Evolutionary conservation across 345 rosid species (phyloP).

Genomic region (Cardiospermum halicacabum): DNA sequence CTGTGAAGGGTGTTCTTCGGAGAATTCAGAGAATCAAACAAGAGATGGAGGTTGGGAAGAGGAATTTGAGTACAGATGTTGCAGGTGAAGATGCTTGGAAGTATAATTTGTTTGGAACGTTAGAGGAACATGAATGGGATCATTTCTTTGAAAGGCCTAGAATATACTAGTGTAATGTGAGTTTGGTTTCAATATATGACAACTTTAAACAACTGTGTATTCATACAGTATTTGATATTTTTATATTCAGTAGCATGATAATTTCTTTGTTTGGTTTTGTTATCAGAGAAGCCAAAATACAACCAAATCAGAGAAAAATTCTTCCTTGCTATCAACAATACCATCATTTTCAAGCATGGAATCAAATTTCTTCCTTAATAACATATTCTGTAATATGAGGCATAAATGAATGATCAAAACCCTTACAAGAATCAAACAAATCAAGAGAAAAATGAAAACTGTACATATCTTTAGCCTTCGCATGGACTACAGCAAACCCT

Average conservation of each 20-base stretch:
- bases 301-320: too few species aligned
- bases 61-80: conserved; percentile 27
- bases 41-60: conserved; percentile 33
- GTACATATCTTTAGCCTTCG: conserved; percentile 81
- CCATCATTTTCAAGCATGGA: conserved; percentile 26
- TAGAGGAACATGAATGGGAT: conserved; percentile 61
- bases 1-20: conserved; percentile 58
- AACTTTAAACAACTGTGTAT: too few species aligned
- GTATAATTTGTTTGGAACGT: conserved; percentile 41
- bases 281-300: too few species aligned
- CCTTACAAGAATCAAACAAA: conserved; percentile 84
- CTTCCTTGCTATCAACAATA: conserved; percentile 27
- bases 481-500: conserved; percentile 79
- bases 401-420: conserved; percentile 58
- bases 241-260: too few species aligned
- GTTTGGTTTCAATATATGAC: too few species aligned
- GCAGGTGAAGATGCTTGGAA: conserved; percentile 58
- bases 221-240: too few species aligned
- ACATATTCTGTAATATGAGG: conserved; percentile 66
- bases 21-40: conserved; percentile 41
- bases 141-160: conserved; percentile 33
- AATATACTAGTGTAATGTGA: too few species aligned
- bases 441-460: conserved; percentile 93
- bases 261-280: too few species aligned
- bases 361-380: conserved; percentile 41